Evolutionary conservation across 768 basidiomycete genomes (phyloP).

Genomic region (Rhizopogon vesiculosus): DNA sequence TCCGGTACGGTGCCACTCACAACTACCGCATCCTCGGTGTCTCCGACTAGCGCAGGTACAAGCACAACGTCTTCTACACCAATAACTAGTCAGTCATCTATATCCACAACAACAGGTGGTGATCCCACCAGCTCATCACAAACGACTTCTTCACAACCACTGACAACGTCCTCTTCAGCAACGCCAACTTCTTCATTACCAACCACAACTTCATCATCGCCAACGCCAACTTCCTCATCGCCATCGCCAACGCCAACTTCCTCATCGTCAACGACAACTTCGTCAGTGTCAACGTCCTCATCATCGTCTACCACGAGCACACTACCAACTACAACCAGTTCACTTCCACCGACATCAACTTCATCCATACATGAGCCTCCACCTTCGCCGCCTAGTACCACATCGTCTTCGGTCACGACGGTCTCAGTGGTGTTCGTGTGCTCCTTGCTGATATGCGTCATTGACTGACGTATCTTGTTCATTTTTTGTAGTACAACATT

Average conservation of each 20-base stretch:
- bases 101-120: conserved; percentile 13
- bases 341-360: conserved; percentile 1
- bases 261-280: conserved; percentile 13
- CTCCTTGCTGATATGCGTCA: conserved; percentile 9
- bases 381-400: conserved; percentile 11
- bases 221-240: conserved; percentile 12
- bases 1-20: conserved; percentile 1
- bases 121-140: conserved; percentile 1
- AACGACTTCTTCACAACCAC: background rate
- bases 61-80: conserved; percentile 10
- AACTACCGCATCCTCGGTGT: conserved; percentile 16
- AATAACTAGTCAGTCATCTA: conserved; percentile 16
- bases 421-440: conserved; percentile 13
- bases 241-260: conserved; percentile 5
- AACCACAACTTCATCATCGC: conserved; percentile 12
- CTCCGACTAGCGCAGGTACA: conserved; percentile 10
- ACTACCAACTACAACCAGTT: background rate
- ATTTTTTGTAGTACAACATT: conserved; percentile 44
- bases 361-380: conserved; percentile 1
- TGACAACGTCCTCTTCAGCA: conserved; percentile 9
- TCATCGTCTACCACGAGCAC: conserved; percentile 10
- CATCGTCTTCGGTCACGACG: conserved; percentile 5
- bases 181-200: conserved; percentile 7
- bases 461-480: conserved; percentile 5
- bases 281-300: conserved; percentile 11